A percentile compares a stretch with the other conserved stretches of the same genome.
Conservation (phyloP, 441 rosid genomes). For the Sinapis alba region DNA sequence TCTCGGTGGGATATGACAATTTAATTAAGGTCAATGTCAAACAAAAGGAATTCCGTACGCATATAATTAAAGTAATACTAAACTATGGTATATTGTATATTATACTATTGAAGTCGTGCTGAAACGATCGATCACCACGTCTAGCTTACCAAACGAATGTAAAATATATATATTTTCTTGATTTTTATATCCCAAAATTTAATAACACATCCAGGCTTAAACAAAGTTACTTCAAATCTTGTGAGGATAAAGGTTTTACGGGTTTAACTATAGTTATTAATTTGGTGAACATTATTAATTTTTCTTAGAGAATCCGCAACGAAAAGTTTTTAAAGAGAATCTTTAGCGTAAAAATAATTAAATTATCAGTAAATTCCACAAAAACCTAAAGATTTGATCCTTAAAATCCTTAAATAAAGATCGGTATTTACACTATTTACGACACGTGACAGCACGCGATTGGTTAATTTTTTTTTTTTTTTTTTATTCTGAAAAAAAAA, state of each 20-base stretch:
- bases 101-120: constrained; percentile 8
- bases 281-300: not conserved
- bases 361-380: too few relatives aligned
- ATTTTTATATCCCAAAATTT: not conserved
- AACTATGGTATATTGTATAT: not conserved
- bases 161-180: not conserved
- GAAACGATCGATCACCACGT: constrained; percentile 21
- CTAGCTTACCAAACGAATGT: constrained; percentile 1
- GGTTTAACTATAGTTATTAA: not conserved
- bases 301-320: too few relatives aligned
- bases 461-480: too few relatives aligned
- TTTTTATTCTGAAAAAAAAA: too few relatives aligned
- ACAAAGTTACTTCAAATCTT: not conserved
- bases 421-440: too few relatives aligned
- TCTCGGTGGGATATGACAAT: not conserved
- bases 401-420: too few relatives aligned
- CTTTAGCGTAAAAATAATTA: too few relatives aligned
- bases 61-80: not conserved
- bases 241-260: not conserved
- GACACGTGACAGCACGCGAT: too few relatives aligned
- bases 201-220: not conserved
- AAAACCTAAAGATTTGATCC: too few relatives aligned
- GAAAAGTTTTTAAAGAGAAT: too few relatives aligned
- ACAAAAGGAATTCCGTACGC: not conserved
- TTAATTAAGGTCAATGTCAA: not conserved